Conservation (phyloP, 2,329 filamentous ascomycete genomes). For the Neurospora crassa region DNA sequence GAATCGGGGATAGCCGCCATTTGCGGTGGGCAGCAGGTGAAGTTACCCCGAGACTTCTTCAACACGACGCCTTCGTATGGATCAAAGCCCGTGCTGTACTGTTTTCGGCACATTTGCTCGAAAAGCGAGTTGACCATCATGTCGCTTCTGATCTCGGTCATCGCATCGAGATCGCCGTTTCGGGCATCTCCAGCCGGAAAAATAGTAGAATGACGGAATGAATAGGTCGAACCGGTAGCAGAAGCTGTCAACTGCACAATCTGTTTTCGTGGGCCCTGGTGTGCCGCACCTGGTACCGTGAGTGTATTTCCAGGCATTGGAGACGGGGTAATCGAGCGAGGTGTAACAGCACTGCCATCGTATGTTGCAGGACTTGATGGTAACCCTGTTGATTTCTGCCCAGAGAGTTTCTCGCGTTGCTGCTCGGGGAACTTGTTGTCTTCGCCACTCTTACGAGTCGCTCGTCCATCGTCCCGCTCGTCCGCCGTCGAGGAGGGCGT, state of each 20-base stretch:
- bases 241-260: neutral
- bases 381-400: neutral
- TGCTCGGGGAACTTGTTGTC: neutral
- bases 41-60: slow-evolving; percentile 28
- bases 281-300: slow-evolving; percentile 8
- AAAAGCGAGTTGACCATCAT: slow-evolving; percentile 57
- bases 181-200: slow-evolving; percentile 31
- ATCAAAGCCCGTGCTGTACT: slow-evolving; percentile 27
- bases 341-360: neutral
- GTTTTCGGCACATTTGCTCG: slow-evolving; percentile 47
- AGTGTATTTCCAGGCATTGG: slow-evolving; percentile 7
- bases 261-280: neutral
- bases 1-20: slow-evolving; percentile 26
- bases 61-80: slow-evolving; percentile 31
- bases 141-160: slow-evolving; percentile 46
- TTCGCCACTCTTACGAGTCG: neutral
- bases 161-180: slow-evolving; percentile 31
- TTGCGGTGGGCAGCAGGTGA: slow-evolving; percentile 29
- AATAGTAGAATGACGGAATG: slow-evolving; percentile 22
- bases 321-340: slow-evolving; percentile 1
- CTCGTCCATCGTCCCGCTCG: neutral
- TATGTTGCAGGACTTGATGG: neutral
- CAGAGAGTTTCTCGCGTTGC: slow-evolving; percentile 6
- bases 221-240: neutral
- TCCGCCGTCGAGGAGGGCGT: slow-evolving; percentile 5